These are phyloP conservation scores for Escallonia herrerae DNA, from an alignment of 129 eudicot genomes.

Conservation along the genomic window DNA sequence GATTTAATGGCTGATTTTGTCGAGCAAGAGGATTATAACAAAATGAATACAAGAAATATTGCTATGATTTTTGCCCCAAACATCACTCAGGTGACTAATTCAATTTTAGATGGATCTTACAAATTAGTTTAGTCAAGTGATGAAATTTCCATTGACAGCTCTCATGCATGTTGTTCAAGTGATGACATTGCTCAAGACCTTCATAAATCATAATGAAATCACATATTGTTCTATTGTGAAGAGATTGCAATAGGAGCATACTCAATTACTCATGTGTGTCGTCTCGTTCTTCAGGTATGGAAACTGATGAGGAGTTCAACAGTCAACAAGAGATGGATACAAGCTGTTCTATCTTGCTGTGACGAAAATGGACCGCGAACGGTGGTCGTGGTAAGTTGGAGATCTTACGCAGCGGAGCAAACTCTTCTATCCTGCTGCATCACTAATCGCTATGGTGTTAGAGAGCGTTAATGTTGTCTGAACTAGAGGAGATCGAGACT, in stretches of 20 bases:
- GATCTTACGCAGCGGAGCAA: too few relatives aligned
- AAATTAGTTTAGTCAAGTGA: slow-evolving; percentile 34
- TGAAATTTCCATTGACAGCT: slow-evolving; percentile 88
- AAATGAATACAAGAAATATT: slow-evolving; percentile 83
- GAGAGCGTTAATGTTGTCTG: too few relatives aligned
- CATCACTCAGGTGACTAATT: slow-evolving; percentile 59
- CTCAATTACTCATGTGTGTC: slow-evolving; percentile 60
- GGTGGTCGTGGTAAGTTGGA: too few relatives aligned
- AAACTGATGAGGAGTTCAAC: slow-evolving; percentile 40
- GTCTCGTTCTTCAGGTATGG: slow-evolving; percentile 17
- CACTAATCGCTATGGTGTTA: too few relatives aligned
- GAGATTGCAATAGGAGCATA: slow-evolving; percentile 31
- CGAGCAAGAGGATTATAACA: slow-evolving; percentile 68
- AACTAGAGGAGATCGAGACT: too few relatives aligned
- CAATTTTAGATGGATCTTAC: neutral
- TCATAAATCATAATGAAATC: slow-evolving; percentile 55
- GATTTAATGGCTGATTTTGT: slow-evolving; percentile 92
- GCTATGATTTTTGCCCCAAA: slow-evolving; percentile 90
- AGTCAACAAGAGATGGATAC: slow-evolving; percentile 57
- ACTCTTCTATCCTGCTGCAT: too few relatives aligned
- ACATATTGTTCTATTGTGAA: slow-evolving; percentile 10
- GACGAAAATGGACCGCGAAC: too few relatives aligned
- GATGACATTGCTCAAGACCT: slow-evolving; percentile 63
- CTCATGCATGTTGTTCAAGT: slow-evolving; percentile 93
- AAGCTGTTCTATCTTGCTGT: slow-evolving; percentile 18